These are phyloP conservation scores for Phytophthora idaei DNA, from an alignment of 352 stramenopile species.

Conservation along the genomic window DNA sequence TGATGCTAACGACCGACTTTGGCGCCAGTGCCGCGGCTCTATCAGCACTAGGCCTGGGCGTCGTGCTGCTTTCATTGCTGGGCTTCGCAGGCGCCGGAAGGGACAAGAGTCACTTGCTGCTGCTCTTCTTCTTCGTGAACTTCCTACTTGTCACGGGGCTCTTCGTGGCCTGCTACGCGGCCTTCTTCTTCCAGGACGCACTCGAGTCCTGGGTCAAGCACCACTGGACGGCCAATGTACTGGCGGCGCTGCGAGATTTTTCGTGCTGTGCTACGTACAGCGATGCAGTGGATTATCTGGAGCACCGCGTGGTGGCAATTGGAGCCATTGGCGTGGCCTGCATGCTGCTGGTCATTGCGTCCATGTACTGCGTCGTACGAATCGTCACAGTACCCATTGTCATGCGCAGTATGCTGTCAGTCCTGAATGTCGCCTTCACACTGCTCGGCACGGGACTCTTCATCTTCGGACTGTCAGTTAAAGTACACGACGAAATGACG, in stretches of 20 bases:
- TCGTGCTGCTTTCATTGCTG: conserved; percentile 59
- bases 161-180: conserved; percentile 65
- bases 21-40: conserved; percentile 57
- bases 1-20: conserved; percentile 58
- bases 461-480: conserved; percentile 58
- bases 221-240: conserved; percentile 59
- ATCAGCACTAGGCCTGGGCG: conserved; percentile 44
- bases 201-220: conserved; percentile 79
- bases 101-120: conserved; percentile 70
- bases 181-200: conserved; percentile 70
- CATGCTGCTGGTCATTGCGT: conserved; percentile 52
- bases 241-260: conserved; percentile 50
- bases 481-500: conserved; percentile 68
- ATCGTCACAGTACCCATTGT: conserved; percentile 89
- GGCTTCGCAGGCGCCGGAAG: conserved; percentile 67
- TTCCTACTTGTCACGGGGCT: conserved; percentile 68
- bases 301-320: conserved; percentile 51
- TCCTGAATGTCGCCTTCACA: conserved; percentile 78
- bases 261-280: conserved; percentile 68
- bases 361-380: conserved; percentile 82
- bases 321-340: conserved; percentile 53
- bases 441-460: conserved; percentile 65
- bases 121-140: conserved; percentile 82
- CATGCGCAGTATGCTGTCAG: conserved; percentile 83
- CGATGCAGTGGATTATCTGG: conserved; percentile 51